Evolutionary conservation across 805 yeast genomes (phyloP).

Genomic region (Metschnikowia baotianmanensis): DNA sequence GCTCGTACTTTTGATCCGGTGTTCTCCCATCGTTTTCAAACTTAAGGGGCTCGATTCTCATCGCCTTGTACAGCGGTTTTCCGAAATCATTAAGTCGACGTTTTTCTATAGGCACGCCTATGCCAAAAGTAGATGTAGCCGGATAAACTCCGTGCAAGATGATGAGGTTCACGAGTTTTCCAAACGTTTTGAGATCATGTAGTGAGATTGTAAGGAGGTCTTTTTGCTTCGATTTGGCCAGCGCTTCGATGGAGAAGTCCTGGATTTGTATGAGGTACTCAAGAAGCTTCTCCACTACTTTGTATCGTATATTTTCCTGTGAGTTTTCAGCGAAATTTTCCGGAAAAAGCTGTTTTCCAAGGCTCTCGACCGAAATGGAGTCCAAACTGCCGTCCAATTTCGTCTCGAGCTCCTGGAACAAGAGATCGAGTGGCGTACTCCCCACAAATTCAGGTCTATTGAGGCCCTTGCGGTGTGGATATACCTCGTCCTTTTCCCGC

Average conservation of each 20-base stretch:
- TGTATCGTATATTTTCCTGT: conserved; percentile 4
- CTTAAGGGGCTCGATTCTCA: conserved; percentile 22
- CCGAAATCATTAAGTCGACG: conserved; percentile 53
- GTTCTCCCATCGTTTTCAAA: conserved; percentile 8
- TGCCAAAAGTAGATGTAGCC: conserved; percentile 47
- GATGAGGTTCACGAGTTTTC: conserved; percentile 59
- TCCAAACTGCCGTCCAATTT: conserved; percentile 25
- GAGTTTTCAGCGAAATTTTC: neutral
- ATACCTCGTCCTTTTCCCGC: conserved; percentile 32
- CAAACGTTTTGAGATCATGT: conserved; percentile 78
- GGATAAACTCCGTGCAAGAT: conserved; percentile 73
- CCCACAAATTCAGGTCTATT: conserved; percentile 29
- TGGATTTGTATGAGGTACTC: conserved; percentile 40
- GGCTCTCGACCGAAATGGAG: conserved; percentile 19
- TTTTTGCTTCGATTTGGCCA: conserved; percentile 17
- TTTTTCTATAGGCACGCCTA: conserved; percentile 64
- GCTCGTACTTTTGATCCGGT: conserved; percentile 1
- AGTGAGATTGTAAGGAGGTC: conserved; percentile 64
- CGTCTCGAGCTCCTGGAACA: conserved; percentile 31
- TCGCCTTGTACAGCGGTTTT: conserved; percentile 23
- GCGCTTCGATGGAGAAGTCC: conserved; percentile 25
- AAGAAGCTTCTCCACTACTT: conserved; percentile 37
- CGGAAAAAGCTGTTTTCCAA: conserved; percentile 1
- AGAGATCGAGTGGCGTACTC: conserved; percentile 33
- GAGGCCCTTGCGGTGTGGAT: conserved; percentile 33